Evolutionary conservation across 2,329 filamentous ascomycete genomes (phyloP), one percentile per base, ranked within the genome.

Genomic region (Fusarium bactridioides): DNA sequence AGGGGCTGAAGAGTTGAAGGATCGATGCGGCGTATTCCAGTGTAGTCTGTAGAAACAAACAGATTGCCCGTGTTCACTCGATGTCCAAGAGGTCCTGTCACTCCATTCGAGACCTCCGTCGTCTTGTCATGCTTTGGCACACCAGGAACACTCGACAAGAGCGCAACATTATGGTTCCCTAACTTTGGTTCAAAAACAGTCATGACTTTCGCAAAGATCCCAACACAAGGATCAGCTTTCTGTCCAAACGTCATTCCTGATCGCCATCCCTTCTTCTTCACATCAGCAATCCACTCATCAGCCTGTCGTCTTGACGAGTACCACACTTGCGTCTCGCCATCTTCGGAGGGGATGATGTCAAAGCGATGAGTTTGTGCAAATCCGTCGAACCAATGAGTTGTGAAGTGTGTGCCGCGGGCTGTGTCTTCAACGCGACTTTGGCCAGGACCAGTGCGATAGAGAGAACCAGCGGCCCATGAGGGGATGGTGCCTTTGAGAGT

Each of bases 311-410:
- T 86, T 3, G 93, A 96, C 11, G 91, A 91, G 79, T 95, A 95
- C 29, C 86, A 83, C 6, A 95, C 91, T 1, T 76, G 66, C 1
- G 73, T 73, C 45, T 65, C 69, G 7, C 74, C 70, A 4, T 69
- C 75, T 4, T 78, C 75, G 0, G 84, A 70, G 0, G 86, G 78
- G 7, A 89, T 76, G 37, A 95, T 92, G 64, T 93, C 86, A 78
- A 95, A 95, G 33, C 88, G 89, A 81, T 95, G 92, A 2, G 89
- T 85, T 61, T 93, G 88, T 7, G 89, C 87, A 65, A 94, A 90
- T 10, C 92, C 92, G 78, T 96, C 94, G 74, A 96, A 96, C 93
- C 93, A 96, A 79, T 96, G 93, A 3, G 86, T 88, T 18, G 91
- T 84, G 37, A 85, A 83, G 76, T 91, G 90, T 0, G 85, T 88